phyloP scores from a whole-genome alignment of 768 basidiomycete species.

The Auricularia sp. region DNA sequence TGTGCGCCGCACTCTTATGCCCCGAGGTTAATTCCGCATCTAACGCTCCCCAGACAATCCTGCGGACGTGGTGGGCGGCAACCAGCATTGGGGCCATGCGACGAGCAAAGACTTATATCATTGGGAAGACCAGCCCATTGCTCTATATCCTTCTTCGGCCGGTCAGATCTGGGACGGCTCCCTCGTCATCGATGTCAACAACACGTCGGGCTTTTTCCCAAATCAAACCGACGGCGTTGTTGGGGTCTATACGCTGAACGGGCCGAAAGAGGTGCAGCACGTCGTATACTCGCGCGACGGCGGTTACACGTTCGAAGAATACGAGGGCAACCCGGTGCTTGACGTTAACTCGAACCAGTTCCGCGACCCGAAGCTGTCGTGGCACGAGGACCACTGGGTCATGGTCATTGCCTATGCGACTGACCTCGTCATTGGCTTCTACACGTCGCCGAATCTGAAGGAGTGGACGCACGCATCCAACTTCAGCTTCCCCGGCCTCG shows the following conservation, averaged over 20 bases:
- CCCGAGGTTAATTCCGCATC: too few species aligned
- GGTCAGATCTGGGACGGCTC: constrained; percentile 17
- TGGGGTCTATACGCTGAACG: constrained; percentile 20
- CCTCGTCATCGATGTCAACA: constrained; percentile 18
- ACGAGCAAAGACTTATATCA: constrained; percentile 19
- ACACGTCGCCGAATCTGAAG: constrained; percentile 17
- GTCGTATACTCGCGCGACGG: constrained; percentile 18
- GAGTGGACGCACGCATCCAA: constrained; percentile 14
- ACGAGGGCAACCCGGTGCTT: constrained; percentile 18
- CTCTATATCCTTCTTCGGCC: constrained; percentile 17
- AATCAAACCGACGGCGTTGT: constrained; percentile 15
- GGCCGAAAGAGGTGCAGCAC: constrained; percentile 15
- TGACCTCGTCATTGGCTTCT: constrained; percentile 9
- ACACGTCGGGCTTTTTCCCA: constrained; percentile 21
- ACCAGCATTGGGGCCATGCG: constrained; percentile 24
- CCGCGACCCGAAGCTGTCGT: constrained; percentile 21
- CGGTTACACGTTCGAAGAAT: constrained; percentile 17
- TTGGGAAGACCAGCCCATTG: constrained; percentile 22
- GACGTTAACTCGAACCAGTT: constrained; percentile 16
- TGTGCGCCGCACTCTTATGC: too few species aligned
- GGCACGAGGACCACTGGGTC: constrained; percentile 16
- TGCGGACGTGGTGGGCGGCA: constrained; percentile 16
- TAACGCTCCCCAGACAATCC: constrained; percentile 7
- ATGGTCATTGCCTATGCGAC: constrained; percentile 16
- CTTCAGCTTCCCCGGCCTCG: constrained; percentile 13